These are phyloP conservation scores for Colletotrichum scovillei DNA, from an alignment of 2,329 filamentous ascomycete species.

Conservation along the genomic window DNA sequence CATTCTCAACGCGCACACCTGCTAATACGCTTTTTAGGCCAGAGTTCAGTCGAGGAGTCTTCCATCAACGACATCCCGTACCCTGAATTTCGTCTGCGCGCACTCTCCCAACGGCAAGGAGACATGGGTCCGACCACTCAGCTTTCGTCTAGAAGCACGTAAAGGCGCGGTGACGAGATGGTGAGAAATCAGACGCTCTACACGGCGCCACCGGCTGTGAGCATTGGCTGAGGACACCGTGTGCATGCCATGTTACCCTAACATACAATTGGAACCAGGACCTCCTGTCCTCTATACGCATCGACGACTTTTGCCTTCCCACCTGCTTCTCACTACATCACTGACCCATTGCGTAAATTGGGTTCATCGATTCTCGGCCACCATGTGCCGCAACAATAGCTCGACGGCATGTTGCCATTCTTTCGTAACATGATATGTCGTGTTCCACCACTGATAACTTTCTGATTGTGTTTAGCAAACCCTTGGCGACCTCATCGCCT, in stretches of 20 bases:
- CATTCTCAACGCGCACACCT: slow-evolving; percentile 28
- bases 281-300: not conserved
- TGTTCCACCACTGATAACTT: not conserved
- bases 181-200: no score
- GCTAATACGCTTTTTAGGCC: slow-evolving; percentile 18
- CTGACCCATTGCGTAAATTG: no score
- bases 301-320: not conserved
- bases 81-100: no score
- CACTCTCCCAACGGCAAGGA: no score
- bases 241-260: no score
- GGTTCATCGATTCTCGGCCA: not conserved
- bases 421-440: not conserved
- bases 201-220: no score
- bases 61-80: slow-evolving; percentile 25
- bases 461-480: not conserved
- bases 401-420: not conserved
- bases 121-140: no score
- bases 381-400: slow-evolving; percentile 4
- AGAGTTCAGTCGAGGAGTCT: not conserved
- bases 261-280: not conserved
- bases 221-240: no score
- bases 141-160: no score
- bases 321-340: not conserved
- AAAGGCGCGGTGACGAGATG: no score
- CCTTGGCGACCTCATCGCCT: not conserved